Conservation (phyloP, 2,329 filamentous ascomycete species). For the Cryoendolithus antarcticus region DNA sequence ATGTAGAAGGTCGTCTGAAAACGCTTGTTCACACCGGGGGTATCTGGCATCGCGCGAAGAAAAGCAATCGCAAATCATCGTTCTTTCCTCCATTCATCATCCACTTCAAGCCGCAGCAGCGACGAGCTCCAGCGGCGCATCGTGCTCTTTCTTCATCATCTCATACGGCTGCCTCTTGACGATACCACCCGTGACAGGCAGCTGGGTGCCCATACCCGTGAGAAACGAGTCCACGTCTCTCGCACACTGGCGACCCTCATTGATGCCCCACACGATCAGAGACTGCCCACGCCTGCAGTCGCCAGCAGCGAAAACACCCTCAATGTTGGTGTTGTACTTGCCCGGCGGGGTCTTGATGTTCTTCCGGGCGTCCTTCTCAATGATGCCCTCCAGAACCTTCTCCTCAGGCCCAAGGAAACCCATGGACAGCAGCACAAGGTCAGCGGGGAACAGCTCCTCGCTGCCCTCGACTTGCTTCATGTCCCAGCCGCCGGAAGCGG, state of each 20-base stretch:
- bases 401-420: conserved; percentile 92
- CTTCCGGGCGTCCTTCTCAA: conserved; percentile 86
- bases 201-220: conserved; percentile 57
- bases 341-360: conserved; percentile 89
- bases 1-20: too few species aligned
- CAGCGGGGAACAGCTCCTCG: conserved; percentile 91
- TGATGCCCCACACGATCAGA: conserved; percentile 96
- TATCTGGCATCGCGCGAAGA: too few species aligned
- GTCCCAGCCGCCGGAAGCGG: conserved; percentile 80
- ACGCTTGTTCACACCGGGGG: too few species aligned
- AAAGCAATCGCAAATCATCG: too few species aligned
- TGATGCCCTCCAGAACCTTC: conserved; percentile 67
- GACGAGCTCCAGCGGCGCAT: conserved; percentile 26
- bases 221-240: conserved; percentile 86
- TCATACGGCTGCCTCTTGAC: conserved; percentile 71
- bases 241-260: conserved; percentile 86
- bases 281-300: conserved; percentile 92
- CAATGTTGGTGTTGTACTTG: conserved; percentile 76
- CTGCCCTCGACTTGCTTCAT: conserved; percentile 95
- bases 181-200: conserved; percentile 88
- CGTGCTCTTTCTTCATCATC: conserved; percentile 39
- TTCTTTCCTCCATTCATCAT: too few species aligned
- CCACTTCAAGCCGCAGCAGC: conserved; percentile 21
- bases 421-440: conserved; percentile 90
- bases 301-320: conserved; percentile 84